Percentiles rank a stretch among this genome's conserved stretches.
Evolutionary conservation across 2,329 filamentous ascomycete species (phyloP).

Genomic region (Botrytis deweyae): DNA sequence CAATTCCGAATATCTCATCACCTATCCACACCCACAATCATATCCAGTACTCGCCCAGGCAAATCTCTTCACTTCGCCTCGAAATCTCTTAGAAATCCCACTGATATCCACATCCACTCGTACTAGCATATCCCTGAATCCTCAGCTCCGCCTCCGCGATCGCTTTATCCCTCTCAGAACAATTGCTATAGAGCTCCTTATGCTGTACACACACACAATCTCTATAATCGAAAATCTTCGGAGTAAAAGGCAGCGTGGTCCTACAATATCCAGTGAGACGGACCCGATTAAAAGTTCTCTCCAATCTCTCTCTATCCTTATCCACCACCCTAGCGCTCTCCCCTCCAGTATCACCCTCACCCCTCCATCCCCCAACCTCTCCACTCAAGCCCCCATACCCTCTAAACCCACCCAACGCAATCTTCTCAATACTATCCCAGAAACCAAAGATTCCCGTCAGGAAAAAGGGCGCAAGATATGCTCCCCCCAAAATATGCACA

Average conservation of each 20-base stretch:
- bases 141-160: neutral
- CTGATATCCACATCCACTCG: neutral
- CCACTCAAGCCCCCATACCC: neutral
- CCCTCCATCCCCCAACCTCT: neutral
- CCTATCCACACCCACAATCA: neutral
- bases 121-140: neutral
- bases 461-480: neutral
- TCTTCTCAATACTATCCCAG: neutral
- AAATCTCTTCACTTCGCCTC: too few species aligned
- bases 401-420: neutral
- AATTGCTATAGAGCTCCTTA: neutral
- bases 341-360: too few species aligned
- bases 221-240: neutral
- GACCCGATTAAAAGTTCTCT: neutral
- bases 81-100: neutral
- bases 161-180: neutral
- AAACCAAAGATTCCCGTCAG: neutral
- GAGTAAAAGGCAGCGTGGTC: neutral
- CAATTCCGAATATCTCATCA: neutral
- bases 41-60: neutral
- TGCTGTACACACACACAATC: neutral
- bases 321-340: too few species aligned
- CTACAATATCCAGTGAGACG: neutral
- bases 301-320: neutral
- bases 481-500: neutral